Evolutionary conservation across 306 rosid genomes (phyloP), one percentile per base, ranked within the genome.

Genomic region (Quercus cerris): DNA sequence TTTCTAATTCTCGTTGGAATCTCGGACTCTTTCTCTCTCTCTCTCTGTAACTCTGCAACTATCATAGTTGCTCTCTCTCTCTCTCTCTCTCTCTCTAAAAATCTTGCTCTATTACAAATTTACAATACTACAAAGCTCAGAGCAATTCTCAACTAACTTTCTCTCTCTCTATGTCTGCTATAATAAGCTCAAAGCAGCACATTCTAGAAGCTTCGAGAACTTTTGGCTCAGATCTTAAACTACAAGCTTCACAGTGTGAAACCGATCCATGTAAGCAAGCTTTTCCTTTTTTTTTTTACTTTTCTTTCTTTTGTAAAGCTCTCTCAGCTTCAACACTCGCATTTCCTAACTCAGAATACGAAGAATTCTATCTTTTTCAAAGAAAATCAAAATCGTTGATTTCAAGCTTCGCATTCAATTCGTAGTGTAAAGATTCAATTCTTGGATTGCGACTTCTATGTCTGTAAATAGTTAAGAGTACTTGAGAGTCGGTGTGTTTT

Each of bases 211-310:
- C 54, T 70, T 70, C 23, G 44, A 63, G 84, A 77, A 73, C 75
- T 76, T 49, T 19, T 71, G 63, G 38, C 59, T 79, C 78, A 66
- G 83, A 83, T 85, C 89, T 88, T 79, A 76, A 33, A 52, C 52
- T 54, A 22, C 56, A 69, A 74, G 81, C 62, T 75, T 56, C 23
- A 56, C 28, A 19, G 68, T 54, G 14, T 70, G 62, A 68, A 17
- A 22, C 15, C 55, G 74, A 75, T 82, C 85, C 84, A 52, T 73
- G 86, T 81, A 82, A 63, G 57, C 78, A 82, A 57, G 57, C 78
- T 51, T 72, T 20, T 63, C 56, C 83, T 69, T 20, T 15, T 63
- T 15, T 63, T 63, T 27, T 49, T 49, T 3, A 38, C 11, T 30
- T 64, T 27, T 31, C 7, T 31, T 30, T 64, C 18, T 66, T 31